A percentile compares a stretch with the other conserved stretches of the same genome.
phyloP scores from a whole-genome alignment of 495 filamentous ascomycete genomes.

The Staphylotrichum longicolle region DNA sequence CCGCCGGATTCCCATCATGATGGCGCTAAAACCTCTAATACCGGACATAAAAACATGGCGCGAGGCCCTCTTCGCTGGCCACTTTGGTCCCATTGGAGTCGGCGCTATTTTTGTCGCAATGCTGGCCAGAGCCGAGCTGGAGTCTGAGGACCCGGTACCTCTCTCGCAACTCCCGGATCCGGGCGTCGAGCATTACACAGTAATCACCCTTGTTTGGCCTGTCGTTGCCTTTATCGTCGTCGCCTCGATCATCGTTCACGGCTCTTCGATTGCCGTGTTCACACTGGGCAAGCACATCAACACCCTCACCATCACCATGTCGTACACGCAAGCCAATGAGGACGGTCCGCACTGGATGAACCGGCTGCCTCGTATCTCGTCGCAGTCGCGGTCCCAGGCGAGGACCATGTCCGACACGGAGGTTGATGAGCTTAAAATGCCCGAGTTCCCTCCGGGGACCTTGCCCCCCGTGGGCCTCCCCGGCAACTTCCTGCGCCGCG shows the following conservation, averaged over 20 bases:
- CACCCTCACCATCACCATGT: conserved; percentile 90
- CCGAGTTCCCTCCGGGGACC: conserved; percentile 71
- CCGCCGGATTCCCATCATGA: conserved; percentile 94
- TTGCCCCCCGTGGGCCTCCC: conserved; percentile 73
- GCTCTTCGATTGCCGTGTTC: conserved; percentile 96
- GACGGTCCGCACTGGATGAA: conserved; percentile 95
- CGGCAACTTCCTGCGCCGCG: conserved; percentile 77
- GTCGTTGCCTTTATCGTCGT: conserved; percentile 94
- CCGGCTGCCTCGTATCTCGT: conserved; percentile 84
- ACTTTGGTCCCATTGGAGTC: conserved; percentile 97
- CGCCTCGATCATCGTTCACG: conserved; percentile 91
- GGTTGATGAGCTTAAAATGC: conserved; percentile 53
- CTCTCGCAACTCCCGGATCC: conserved; percentile 55
- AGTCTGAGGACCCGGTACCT: conserved; percentile 69
- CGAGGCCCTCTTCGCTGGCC: conserved; percentile 94
- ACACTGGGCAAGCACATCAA: conserved; percentile 98
- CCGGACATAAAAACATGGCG: conserved; percentile 98
- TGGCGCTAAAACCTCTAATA: conserved; percentile 86
- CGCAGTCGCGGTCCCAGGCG: conserved; percentile 82
- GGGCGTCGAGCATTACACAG: conserved; percentile 57
- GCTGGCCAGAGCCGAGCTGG: conserved; percentile 83
- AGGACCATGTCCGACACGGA: conserved; percentile 59
- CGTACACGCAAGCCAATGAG: conserved; percentile 85
- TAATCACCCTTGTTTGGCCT: conserved; percentile 89
- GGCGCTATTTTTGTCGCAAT: conserved; percentile 96